Evolutionary conservation across 1,284 basidiomycete genomes (phyloP), one percentile per base, ranked within the genome.

Genomic region (Coriolopsis trogii): DNA sequence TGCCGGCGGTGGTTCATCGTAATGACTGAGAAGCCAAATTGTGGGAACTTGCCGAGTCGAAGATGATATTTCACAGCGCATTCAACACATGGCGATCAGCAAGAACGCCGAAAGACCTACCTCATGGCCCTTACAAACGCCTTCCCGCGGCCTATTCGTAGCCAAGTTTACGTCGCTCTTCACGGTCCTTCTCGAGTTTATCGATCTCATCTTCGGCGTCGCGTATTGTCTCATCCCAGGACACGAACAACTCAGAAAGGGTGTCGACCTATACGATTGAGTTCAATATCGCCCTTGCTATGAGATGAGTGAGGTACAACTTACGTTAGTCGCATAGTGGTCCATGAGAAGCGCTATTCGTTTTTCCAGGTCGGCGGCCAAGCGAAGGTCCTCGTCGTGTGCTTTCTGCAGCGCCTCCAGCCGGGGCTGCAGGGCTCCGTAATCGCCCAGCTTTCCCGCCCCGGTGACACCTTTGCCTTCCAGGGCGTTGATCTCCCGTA

Each of bases 171-270:
- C 70, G 71, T 43, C 78, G 72, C 62, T 87, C 85, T 20, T 74
- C 73, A 49, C 73, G 77, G 38, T 84, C 80, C 50, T 77, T 78
- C 62, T 89, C 86, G 37, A 88, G 62, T 33, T 68, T 74, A 23
- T 69, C 68, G 10, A 83, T 67, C 49, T 79, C 79, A 44, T 79
- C 76, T 62, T 91, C 89, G 3, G 83, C 77, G 39, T 80, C 79
- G 13, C 76, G 75, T 10, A 91, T 69, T 0, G 82, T 76, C 49
- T 89, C 87, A 58, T 91, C 87, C 89, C 89, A 92, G 15, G 79
- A 81, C 7, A 92, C 85, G 58, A 91, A 92, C 12, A 91, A 71
- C 55, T 91, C 89, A 4, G 89, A 92, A 2, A 91, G 73, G 0
- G 81, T 79, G 61, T 90, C 87, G 7, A 89, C 82, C 89, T 91